These are phyloP conservation scores for Calonectria pseudoturangicola DNA, from an alignment of 2,329 filamentous ascomycete species.

Conservation along the genomic window DNA sequence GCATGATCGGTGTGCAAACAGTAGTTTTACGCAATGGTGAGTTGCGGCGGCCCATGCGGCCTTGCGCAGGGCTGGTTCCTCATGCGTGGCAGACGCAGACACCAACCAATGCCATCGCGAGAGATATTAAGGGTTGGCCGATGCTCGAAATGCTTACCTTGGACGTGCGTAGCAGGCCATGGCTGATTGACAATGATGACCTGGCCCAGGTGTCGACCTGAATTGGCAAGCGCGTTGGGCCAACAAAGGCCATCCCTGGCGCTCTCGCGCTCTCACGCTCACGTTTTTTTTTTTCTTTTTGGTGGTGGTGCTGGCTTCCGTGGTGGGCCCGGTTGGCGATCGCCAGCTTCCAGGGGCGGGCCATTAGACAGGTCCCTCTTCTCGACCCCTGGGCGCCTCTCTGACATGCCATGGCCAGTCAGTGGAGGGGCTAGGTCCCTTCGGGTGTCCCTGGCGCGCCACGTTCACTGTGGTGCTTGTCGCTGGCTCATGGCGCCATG, in stretches of 20 bases:
- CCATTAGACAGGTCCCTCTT: conserved; percentile 17
- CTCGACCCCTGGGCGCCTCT: conserved; percentile 14
- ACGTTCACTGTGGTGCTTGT: conserved; percentile 47
- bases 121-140: conserved; percentile 35
- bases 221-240: conserved; percentile 16
- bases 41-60: conserved; percentile 31
- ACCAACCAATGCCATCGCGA: conserved; percentile 35
- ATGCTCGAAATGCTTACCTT: conserved; percentile 30
- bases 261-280: conserved; percentile 8
- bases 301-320: conserved; percentile 16
- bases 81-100: conserved; percentile 39
- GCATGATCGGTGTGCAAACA: conserved; percentile 12
- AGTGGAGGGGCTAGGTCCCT: conserved; percentile 27
- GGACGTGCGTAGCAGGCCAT: conserved; percentile 18
- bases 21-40: conserved; percentile 16
- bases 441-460: conserved; percentile 48
- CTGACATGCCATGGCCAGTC: conserved; percentile 14
- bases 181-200: conserved; percentile 31
- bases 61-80: conserved; percentile 20
- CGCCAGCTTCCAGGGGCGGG: conserved; percentile 27
- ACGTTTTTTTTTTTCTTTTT: conserved; percentile 18
- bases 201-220: conserved; percentile 13
- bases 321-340: conserved; percentile 18
- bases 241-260: conserved; percentile 21
- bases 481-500: conserved; percentile 48